phyloP scores from a whole-genome alignment of 2,329 filamentous ascomycete species.

The Aspergillus thermomutatus region DNA sequence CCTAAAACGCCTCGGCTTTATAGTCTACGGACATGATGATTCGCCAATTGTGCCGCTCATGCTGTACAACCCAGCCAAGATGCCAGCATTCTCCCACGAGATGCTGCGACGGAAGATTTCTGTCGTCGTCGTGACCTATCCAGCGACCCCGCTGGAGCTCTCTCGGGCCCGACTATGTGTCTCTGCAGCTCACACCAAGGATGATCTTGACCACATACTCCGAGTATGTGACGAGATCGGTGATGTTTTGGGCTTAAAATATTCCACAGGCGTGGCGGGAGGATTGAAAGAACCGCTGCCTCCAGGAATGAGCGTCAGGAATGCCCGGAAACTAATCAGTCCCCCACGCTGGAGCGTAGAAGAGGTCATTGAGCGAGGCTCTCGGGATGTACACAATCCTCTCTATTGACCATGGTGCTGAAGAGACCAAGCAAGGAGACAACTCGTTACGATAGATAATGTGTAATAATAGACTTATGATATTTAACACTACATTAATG shows the following conservation, averaged over 20 bases:
- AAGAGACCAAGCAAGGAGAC: not conserved
- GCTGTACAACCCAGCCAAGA: constrained; percentile 93
- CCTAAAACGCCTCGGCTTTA: constrained; percentile 88
- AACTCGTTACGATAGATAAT: not conserved
- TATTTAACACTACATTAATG: not conserved
- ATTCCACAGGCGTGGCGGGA: constrained; percentile 85
- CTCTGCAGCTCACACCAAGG: constrained; percentile 91
- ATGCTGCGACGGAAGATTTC: constrained; percentile 97
- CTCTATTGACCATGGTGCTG: constrained; percentile 51
- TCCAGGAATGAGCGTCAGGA: not conserved
- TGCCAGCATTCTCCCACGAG: constrained; percentile 93
- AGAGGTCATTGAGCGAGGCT: constrained; percentile 67
- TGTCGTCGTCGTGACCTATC: constrained; percentile 92
- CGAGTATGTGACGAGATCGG: constrained; percentile 89
- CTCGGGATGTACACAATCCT: constrained; percentile 67
- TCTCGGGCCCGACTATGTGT: constrained; percentile 91
- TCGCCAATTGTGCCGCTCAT: constrained; percentile 90
- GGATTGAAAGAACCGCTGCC: constrained; percentile 68
- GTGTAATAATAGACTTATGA: not conserved
- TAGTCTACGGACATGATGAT: constrained; percentile 92
- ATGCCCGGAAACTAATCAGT: constrained; percentile 47
- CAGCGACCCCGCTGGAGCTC: constrained; percentile 86
- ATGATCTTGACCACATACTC: constrained; percentile 84
- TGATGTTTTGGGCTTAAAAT: constrained; percentile 85
- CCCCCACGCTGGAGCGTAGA: constrained; percentile 77